Conservation (phyloP, 2,329 filamentous ascomycete genomes). For the Onygenales sp. region DNA sequence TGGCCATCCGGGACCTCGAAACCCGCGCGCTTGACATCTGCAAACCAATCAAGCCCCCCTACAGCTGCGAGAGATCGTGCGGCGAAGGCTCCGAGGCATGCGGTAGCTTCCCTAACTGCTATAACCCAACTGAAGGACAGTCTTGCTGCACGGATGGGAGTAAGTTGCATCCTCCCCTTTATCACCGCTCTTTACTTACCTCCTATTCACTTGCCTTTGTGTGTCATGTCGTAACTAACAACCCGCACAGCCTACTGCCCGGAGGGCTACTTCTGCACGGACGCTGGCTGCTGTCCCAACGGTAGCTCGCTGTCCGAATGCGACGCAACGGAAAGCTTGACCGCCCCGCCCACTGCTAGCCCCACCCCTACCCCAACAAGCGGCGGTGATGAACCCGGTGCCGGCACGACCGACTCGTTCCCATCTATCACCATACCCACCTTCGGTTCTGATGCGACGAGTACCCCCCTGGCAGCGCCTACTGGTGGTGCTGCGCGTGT, state of each 20-base stretch:
- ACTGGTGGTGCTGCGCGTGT: not conserved
- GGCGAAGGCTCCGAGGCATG: not conserved
- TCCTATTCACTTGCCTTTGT: too few species aligned
- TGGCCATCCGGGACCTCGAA: not conserved
- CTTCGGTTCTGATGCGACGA: not conserved
- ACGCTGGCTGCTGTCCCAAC: not conserved
- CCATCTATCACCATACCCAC: not conserved
- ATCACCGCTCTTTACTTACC: not conserved
- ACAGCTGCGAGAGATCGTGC: not conserved
- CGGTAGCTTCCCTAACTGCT: not conserved
- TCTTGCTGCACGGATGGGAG: not conserved
- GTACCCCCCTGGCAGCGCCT: not conserved
- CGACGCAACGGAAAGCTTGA: not conserved
- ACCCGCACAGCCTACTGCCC: not conserved
- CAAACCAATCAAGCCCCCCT: not conserved
- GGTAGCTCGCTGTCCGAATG: not conserved
- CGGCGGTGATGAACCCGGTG: not conserved
- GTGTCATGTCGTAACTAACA: not conserved
- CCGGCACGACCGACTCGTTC: not conserved
- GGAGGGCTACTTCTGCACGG: not conserved
- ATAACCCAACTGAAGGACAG: not conserved
- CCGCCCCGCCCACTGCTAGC: not conserved
- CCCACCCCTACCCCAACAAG: not conserved
- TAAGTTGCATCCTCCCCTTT: not conserved
- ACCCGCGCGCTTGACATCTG: not conserved